phyloP scores from a whole-genome alignment of 169 alveolate genomes.

The Plasmodium falciparum region DNA sequence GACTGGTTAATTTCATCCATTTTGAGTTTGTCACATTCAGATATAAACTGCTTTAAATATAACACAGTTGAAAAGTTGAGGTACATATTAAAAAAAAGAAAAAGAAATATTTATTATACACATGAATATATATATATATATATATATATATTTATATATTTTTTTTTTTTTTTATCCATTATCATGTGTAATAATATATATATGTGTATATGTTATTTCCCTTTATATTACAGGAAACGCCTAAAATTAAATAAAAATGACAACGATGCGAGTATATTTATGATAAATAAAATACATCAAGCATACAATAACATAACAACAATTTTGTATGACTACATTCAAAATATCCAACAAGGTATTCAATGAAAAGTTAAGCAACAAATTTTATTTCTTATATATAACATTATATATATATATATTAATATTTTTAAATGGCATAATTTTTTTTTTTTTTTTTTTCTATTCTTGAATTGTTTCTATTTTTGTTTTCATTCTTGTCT shows the following conservation, averaged over 20 bases:
- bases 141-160: background rate
- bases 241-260: slow-evolving; percentile 60
- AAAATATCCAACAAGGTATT: slow-evolving; percentile 72
- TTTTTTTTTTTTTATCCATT: background rate
- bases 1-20: slow-evolving; percentile 73
- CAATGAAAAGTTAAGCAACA: slow-evolving; percentile 4
- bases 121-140: slow-evolving; percentile 1
- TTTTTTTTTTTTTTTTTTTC: background rate
- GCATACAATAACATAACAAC: slow-evolving; percentile 76
- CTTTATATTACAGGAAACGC: slow-evolving; percentile 32
- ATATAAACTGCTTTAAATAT: slow-evolving; percentile 71
- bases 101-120: background rate
- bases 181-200: background rate
- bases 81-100: slow-evolving; percentile 15
- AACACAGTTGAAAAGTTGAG: slow-evolving; percentile 71
- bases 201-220: background rate
- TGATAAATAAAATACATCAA: slow-evolving; percentile 73
- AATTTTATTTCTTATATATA: background rate
- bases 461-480: background rate
- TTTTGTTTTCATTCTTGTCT: no score
- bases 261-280: slow-evolving; percentile 73
- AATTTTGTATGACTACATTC: slow-evolving; percentile 71
- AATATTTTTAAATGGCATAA: background rate
- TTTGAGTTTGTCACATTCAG: slow-evolving; percentile 63
- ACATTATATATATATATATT: background rate